Evolutionary conservation across 257 asterid species (phyloP), one percentile per base, ranked within the genome.

Genomic region (Lithospermum erythrorhizon): DNA sequence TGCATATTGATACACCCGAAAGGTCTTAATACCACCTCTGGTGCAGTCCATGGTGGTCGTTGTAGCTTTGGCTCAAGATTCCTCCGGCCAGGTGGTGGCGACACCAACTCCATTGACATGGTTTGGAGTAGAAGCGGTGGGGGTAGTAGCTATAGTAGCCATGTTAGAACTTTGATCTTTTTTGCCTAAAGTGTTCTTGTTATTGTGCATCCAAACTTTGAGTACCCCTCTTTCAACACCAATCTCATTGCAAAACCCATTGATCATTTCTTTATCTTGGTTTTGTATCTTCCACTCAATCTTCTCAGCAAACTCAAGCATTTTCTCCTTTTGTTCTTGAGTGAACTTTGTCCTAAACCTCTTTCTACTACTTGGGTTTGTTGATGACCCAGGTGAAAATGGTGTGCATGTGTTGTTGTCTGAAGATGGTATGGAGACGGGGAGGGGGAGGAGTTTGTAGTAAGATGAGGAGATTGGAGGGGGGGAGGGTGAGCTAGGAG

Each of bases 401-500:
- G 75, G 70, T 29, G 73, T 58, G 65, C 45, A 8, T 1, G 55
- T 70, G 76, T 5, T 70, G 76, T 3, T 32, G 19, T 79, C 86
- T 0, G 78, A 47, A 0, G 78, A 78, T 5, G 75, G 89, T 18
- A 45, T 86, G 0, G 87, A 59, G 29, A 90, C 82, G 1, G 98
- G 90, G 2, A 91, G 75, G 21, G 86, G 75, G 95, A 88, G 21
- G 83, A 74, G 95, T 85, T 83, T 87, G 76, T 83, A 89, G 82
- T 87, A 87, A 15, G 93, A 73, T 15, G 96, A 85, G 4, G 98
- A 90, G 81, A 90, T 90, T 81, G 96, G 98, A 51, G 96, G 98
- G 0, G 96, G 98, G 0, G 98, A 88, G 0, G 90, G 93, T 0
- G 98, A 88, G 30, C 82, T 78, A 3, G 96, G 96, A 3, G 96